Percentiles rank a stretch among this genome's conserved stretches.
phyloP scores from a whole-genome alignment of 257 asterid genomes.

The Lantana camara region DNA sequence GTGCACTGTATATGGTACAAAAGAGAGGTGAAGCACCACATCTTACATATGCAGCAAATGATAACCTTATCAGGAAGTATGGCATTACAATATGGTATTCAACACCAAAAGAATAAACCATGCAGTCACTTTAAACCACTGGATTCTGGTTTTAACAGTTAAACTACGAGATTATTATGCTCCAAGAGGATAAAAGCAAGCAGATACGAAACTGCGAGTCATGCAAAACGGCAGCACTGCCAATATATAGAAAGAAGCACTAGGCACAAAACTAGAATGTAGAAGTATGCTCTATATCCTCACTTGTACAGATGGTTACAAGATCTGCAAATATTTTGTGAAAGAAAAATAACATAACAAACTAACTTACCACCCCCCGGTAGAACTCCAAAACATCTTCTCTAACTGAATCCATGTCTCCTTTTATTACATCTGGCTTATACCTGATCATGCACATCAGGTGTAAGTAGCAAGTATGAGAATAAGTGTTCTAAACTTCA shows the following conservation, averaged over 20 bases:
- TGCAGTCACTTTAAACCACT: slow-evolving; percentile 9
- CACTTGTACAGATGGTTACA: not conserved
- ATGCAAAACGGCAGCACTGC: not conserved
- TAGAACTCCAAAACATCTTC: slow-evolving; percentile 74
- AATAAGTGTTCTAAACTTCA: not conserved
- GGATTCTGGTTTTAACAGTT: slow-evolving; percentile 5
- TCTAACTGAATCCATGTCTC: slow-evolving; percentile 93
- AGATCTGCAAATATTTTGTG: not conserved
- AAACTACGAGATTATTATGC: slow-evolving; percentile 5
- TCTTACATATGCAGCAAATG: not conserved
- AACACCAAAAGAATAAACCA: slow-evolving; percentile 18
- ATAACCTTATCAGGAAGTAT: slow-evolving; percentile 7
- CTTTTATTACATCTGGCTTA: slow-evolving; percentile 82
- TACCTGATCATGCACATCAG: slow-evolving; percentile 51
- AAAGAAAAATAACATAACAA: slow-evolving; percentile 1
- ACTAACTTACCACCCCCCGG: slow-evolving; percentile 46
- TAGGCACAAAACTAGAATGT: slow-evolving; percentile 12
- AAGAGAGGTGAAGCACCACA: slow-evolving; percentile 14
- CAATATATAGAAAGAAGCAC: not conserved
- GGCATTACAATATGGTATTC: slow-evolving; percentile 1
- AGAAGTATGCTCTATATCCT: slow-evolving; percentile 6
- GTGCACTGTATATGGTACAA: slow-evolving; percentile 12
- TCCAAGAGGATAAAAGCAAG: not conserved
- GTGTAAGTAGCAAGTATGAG: not conserved
- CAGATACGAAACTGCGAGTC: slow-evolving; percentile 5